Evolutionary conservation across 257 asterid genomes (phyloP).

Genomic region (Solanum appendiculatum): DNA sequence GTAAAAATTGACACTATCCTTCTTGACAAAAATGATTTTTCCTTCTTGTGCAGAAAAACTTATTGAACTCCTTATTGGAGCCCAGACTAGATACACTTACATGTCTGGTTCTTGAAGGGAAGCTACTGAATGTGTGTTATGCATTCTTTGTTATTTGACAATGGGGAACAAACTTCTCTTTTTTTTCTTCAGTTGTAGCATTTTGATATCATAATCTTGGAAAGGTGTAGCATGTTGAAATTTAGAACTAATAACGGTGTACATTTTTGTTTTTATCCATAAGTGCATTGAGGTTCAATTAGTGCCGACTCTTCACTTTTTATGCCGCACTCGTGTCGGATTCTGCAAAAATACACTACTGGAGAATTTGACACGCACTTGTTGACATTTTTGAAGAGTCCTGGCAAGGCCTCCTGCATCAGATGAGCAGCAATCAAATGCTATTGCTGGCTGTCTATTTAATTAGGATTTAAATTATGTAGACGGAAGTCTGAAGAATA

Average conservation of each 20-base stretch:
- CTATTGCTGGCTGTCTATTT: background rate
- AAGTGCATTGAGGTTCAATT: background rate
- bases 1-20: background rate
- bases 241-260: background rate
- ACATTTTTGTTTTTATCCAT: background rate
- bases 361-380: background rate
- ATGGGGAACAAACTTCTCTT: background rate
- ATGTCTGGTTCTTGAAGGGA: constrained; percentile 85
- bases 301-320: background rate
- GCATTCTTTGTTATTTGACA: background rate
- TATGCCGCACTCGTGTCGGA: background rate
- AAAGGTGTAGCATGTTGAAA: background rate
- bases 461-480: background rate
- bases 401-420: background rate
- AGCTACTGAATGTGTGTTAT: background rate
- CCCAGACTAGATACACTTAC: constrained; percentile 94
- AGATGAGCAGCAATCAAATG: background rate
- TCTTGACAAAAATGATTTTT: background rate
- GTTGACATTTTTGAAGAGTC: background rate
- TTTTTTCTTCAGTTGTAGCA: background rate
- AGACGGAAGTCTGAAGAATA: background rate
- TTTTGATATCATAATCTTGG: background rate
- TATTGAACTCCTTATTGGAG: constrained; percentile 78
- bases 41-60: constrained; percentile 60
- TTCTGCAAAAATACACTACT: no score